These are phyloP conservation scores for Copromyces sp. DNA, from an alignment of 495 filamentous ascomycete species.

Conservation along the genomic window DNA sequence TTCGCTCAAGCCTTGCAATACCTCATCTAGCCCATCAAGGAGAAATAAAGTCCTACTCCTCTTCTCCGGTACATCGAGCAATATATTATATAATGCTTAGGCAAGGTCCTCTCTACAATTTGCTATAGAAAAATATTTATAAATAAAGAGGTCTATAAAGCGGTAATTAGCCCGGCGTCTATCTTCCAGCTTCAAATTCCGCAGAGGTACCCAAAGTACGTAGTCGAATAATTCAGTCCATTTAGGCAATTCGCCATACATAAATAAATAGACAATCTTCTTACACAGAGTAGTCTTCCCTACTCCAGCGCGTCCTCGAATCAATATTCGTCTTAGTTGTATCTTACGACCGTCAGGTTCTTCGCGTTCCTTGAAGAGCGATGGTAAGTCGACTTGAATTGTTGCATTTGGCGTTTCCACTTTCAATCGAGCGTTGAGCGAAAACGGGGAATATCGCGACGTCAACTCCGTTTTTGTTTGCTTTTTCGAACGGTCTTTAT, in stretches of 20 bases:
- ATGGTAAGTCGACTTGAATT: slow-evolving; percentile 13
- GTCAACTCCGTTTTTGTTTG: neutral
- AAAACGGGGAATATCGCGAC: slow-evolving; percentile 17
- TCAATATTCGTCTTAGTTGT: slow-evolving; percentile 12
- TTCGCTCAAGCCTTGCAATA: slow-evolving; percentile 19
- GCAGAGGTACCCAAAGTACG: slow-evolving; percentile 30
- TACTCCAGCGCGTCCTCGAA: no score
- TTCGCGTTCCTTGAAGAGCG: slow-evolving; percentile 21
- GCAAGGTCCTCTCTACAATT: slow-evolving; percentile 7
- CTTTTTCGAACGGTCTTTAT: neutral
- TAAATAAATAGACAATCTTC: slow-evolving; percentile 28
- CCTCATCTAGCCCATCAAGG: slow-evolving; percentile 35
- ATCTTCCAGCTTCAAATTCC: slow-evolving; percentile 19
- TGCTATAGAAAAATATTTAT: slow-evolving; percentile 17
- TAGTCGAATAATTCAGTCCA: slow-evolving; percentile 26
- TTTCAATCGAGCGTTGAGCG: slow-evolving; percentile 19
- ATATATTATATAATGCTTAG: neutral
- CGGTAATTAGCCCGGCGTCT: slow-evolving; percentile 6
- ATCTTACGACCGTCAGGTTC: slow-evolving; percentile 6
- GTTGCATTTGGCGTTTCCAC: slow-evolving; percentile 11
- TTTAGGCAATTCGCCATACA: neutral
- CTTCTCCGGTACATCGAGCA: slow-evolving; percentile 6
- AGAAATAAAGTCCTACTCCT: slow-evolving; percentile 23
- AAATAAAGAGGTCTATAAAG: slow-evolving; percentile 15
- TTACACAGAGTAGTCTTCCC: slow-evolving; percentile 29